phyloP scores from a whole-genome alignment of 1,284 basidiomycete genomes.

The Cutaneotrichosporon cavernicola region DNA sequence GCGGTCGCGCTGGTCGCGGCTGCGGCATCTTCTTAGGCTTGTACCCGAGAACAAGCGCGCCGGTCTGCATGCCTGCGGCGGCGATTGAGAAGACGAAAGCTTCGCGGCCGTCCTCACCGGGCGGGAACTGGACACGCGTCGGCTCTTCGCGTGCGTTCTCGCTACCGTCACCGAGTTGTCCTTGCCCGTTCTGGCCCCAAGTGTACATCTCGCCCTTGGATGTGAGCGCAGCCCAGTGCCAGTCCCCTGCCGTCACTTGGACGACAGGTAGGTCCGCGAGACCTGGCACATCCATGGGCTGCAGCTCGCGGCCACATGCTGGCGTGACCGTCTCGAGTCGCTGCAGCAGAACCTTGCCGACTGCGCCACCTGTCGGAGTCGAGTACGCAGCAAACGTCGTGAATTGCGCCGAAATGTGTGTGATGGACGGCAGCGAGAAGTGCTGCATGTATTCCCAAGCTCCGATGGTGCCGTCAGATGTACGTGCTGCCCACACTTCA shows the following conservation, averaged over 20 bases:
- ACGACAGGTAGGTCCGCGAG: constrained; percentile 73
- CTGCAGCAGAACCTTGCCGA: constrained; percentile 45
- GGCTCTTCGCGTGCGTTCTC: constrained; percentile 55
- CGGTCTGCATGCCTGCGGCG: constrained; percentile 83
- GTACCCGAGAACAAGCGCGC: constrained; percentile 73
- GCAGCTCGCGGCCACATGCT: constrained; percentile 13
- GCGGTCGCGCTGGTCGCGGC: background rate
- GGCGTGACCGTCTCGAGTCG: constrained; percentile 37
- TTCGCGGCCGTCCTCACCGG: constrained; percentile 42
- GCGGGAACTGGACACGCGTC: constrained; percentile 64
- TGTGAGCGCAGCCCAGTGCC: constrained; percentile 82
- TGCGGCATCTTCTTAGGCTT: constrained; percentile 10
- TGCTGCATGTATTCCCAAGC: constrained; percentile 50
- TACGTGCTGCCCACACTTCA: constrained; percentile 43
- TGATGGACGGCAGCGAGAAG: constrained; percentile 46
- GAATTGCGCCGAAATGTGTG: constrained; percentile 80
- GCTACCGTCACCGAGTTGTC: constrained; percentile 71
- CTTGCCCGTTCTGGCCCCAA: constrained; percentile 75
- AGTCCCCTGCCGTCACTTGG: constrained; percentile 82
- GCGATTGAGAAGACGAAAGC: constrained; percentile 73
- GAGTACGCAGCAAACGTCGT: constrained; percentile 76
- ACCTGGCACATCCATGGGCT: constrained; percentile 64
- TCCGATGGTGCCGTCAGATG: background rate
- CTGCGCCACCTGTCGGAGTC: constrained; percentile 53
- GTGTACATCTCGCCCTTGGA: constrained; percentile 71